Percentiles rank a stretch among this genome's conserved stretches.
phyloP scores from a whole-genome alignment of 2,329 filamentous ascomycete species.

The Penicillium janthinellum region DNA sequence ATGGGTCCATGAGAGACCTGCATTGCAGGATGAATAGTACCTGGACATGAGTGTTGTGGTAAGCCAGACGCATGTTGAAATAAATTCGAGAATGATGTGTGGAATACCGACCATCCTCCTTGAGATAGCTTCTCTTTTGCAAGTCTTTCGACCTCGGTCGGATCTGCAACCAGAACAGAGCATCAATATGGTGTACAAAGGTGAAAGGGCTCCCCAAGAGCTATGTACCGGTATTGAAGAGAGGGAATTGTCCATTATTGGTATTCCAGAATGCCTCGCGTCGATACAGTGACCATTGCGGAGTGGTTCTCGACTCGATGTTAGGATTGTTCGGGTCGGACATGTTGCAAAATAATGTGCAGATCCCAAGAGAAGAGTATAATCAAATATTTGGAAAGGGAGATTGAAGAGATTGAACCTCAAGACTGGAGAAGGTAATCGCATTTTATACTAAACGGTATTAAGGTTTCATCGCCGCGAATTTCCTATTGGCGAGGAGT shows the following conservation, averaged over 20 bases:
- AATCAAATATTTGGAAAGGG: neutral
- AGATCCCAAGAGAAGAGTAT: neutral
- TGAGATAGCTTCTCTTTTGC: slow-evolving; percentile 59
- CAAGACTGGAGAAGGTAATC: neutral
- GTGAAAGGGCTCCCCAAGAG: neutral
- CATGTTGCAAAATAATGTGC: neutral
- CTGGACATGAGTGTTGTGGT: slow-evolving; percentile 1
- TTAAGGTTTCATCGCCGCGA: neutral
- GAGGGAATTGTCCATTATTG: slow-evolving; percentile 53
- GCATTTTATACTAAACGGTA: neutral
- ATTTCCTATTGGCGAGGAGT: neutral
- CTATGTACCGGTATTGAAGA: slow-evolving; percentile 55
- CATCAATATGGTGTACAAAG: neutral
- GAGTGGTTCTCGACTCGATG: slow-evolving; percentile 52
- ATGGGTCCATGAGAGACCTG: slow-evolving; percentile 58
- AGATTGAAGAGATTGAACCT: no score
- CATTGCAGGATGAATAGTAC: slow-evolving; percentile 42
- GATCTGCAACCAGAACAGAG: slow-evolving; percentile 39
- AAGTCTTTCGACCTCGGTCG: slow-evolving; percentile 60
- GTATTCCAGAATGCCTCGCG: slow-evolving; percentile 57
- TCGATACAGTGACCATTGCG: slow-evolving; percentile 59
- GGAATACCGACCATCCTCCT: slow-evolving; percentile 47
- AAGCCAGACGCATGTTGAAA: no score
- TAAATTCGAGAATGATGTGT: neutral
- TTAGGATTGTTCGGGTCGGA: slow-evolving; percentile 56